A percentile compares a stretch with the other conserved stretches of the same genome.
These are phyloP conservation scores for Microcyclospora pomicola DNA, from an alignment of 2,329 filamentous ascomycete genomes.

Conservation along the genomic window DNA sequence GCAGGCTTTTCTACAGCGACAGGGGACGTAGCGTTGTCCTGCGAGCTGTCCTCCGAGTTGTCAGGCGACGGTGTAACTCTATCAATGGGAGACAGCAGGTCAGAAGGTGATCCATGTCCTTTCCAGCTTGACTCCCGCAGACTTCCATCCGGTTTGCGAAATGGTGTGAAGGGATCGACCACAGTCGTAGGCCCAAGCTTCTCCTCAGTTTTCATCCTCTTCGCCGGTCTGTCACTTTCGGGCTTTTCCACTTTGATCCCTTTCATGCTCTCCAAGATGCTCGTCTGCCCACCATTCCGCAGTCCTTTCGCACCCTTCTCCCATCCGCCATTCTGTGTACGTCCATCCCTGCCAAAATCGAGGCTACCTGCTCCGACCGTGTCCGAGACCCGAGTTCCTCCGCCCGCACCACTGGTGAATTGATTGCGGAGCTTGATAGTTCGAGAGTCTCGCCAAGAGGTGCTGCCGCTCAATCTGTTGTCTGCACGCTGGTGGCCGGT, in stretches of 20 bases:
- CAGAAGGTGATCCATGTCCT: conserved; percentile 17
- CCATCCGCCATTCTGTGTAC: conserved; percentile 40
- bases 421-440: conserved; percentile 56
- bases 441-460: conserved; percentile 58
- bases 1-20: background rate
- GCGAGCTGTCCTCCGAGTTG: background rate
- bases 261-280: conserved; percentile 22
- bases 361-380: conserved; percentile 50
- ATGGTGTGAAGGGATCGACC: conserved; percentile 20
- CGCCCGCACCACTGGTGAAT: conserved; percentile 44
- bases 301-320: conserved; percentile 34
- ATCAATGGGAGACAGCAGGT: conserved; percentile 16
- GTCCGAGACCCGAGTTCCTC: conserved; percentile 47
- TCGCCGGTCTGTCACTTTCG: conserved; percentile 7
- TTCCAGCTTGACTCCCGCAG: conserved; percentile 22
- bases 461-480: conserved; percentile 45
- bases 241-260: conserved; percentile 9
- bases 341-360: conserved; percentile 37
- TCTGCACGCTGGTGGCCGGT: conserved; percentile 69
- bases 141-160: conserved; percentile 15
- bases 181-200: conserved; percentile 11
- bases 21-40: background rate
- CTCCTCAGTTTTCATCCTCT: conserved; percentile 8
- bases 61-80: background rate
- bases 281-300: conserved; percentile 33